These are phyloP conservation scores for Silene vulgaris DNA, from an alignment of 179 eudicot species.

Conservation along the genomic window DNA sequence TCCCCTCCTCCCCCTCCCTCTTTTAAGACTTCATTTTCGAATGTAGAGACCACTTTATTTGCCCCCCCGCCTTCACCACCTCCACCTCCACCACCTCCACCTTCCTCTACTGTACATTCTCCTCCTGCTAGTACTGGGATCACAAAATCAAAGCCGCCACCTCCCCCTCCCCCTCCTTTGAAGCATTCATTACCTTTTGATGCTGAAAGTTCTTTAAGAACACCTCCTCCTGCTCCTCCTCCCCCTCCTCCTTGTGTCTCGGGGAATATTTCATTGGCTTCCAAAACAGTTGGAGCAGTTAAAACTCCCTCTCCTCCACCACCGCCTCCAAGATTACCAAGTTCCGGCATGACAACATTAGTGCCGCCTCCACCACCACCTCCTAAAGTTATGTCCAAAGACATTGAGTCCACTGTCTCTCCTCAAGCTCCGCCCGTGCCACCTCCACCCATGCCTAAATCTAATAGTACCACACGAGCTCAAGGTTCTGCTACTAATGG, in stretches of 20 bases:
- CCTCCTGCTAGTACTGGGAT: background rate
- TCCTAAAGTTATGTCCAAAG: slow-evolving; percentile 29
- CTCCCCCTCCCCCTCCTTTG: slow-evolving; percentile 29
- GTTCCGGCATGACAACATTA: slow-evolving; percentile 22
- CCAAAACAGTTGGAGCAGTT: slow-evolving; percentile 15
- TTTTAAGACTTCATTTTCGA: slow-evolving; percentile 5
- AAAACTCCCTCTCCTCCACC: slow-evolving; percentile 42
- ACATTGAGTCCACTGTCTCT: slow-evolving; percentile 32
- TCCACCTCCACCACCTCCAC: slow-evolving; percentile 24
- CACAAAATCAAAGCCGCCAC: slow-evolving; percentile 17
- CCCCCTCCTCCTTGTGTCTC: slow-evolving; percentile 20
- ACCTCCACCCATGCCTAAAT: slow-evolving; percentile 46
- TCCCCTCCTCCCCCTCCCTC: background rate
- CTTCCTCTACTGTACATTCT: background rate
- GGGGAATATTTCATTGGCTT: background rate
- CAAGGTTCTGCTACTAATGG: slow-evolving; percentile 36
- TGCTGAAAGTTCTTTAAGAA: slow-evolving; percentile 13
- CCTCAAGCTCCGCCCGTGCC: slow-evolving; percentile 43
- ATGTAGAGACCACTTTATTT: background rate
- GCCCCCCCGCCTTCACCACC: slow-evolving; percentile 12
- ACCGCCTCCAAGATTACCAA: slow-evolving; percentile 34
- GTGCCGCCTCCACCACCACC: slow-evolving; percentile 37
- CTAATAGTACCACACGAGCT: slow-evolving; percentile 30
- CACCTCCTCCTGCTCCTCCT: slow-evolving; percentile 21
- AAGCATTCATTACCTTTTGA: slow-evolving; percentile 18